phyloP scores from a whole-genome alignment of 495 filamentous ascomycete species.

The Aspergillus sclerotioniger region DNA sequence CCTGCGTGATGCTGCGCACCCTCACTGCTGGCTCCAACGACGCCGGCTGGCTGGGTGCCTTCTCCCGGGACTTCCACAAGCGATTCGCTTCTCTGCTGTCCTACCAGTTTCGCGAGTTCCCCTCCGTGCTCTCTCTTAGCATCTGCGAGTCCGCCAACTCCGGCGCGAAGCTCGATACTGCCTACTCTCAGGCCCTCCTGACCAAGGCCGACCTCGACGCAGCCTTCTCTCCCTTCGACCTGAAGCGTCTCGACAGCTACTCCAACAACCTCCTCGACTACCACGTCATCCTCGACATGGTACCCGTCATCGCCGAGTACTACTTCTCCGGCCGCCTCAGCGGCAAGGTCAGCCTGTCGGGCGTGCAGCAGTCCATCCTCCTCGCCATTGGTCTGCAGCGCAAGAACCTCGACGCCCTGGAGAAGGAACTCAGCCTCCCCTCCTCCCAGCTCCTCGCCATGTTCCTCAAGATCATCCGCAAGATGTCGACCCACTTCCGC shows the following conservation, averaged over 20 bases:
- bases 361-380: conserved; percentile 80
- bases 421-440: conserved; percentile 73
- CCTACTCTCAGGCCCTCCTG: conserved; percentile 51
- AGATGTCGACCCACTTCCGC: conserved; percentile 75
- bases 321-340: conserved; percentile 79
- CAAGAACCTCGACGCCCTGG: conserved; percentile 77
- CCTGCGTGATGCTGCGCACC: conserved; percentile 92
- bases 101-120: conserved; percentile 88
- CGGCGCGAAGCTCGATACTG: conserved; percentile 60
- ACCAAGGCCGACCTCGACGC: conserved; percentile 71
- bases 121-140: conserved; percentile 74
- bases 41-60: conserved; percentile 81
- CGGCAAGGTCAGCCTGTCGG: conserved; percentile 62
- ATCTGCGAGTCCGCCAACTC: conserved; percentile 81
- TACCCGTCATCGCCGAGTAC: conserved; percentile 74
- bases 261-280: conserved; percentile 96
- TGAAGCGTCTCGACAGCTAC: conserved; percentile 91
- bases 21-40: conserved; percentile 60
- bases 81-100: conserved; percentile 85
- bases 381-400: conserved; percentile 86
- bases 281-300: conserved; percentile 92
- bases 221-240: conserved; percentile 82
- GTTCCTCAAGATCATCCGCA: conserved; percentile 93
- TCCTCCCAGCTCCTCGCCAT: conserved; percentile 85
- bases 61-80: conserved; percentile 86